phyloP scores from a whole-genome alignment of 1,284 basidiomycete genomes.

The Puccinia hordei region DNA sequence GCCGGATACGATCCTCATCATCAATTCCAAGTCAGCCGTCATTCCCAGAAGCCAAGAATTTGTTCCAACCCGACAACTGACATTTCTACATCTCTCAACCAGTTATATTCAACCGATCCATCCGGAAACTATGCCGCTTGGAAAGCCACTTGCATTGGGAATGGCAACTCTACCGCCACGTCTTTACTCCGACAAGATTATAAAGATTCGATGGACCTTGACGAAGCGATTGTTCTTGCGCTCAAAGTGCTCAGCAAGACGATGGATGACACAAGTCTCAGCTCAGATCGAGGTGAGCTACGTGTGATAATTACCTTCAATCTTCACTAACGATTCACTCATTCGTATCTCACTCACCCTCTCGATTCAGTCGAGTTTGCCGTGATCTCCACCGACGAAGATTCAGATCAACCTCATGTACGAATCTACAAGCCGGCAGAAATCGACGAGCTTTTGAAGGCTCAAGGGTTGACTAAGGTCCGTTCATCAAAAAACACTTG shows the following conservation, averaged over 20 bases:
- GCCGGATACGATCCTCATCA: slow-evolving; percentile 96
- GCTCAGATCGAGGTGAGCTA: slow-evolving; percentile 84
- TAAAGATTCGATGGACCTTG: slow-evolving; percentile 87
- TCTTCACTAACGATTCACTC: not conserved
- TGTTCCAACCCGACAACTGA: not conserved
- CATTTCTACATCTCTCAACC: not conserved
- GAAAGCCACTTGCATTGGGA: slow-evolving; percentile 98
- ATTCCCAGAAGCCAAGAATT: not conserved
- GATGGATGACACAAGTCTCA: slow-evolving; percentile 95
- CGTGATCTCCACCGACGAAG: slow-evolving; percentile 79
- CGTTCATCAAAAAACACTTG: not conserved
- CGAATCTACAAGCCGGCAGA: slow-evolving; percentile 91
- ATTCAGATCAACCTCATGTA: slow-evolving; percentile 76
- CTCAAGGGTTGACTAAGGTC: slow-evolving; percentile 48
- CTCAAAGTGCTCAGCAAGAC: slow-evolving; percentile 98
- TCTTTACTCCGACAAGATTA: slow-evolving; percentile 97
- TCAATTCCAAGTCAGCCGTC: slow-evolving; percentile 70
- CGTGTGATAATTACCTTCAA: not conserved
- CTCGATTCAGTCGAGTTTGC: slow-evolving; percentile 82
- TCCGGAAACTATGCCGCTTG: slow-evolving; percentile 98
- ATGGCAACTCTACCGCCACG: slow-evolving; percentile 92
- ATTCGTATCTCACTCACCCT: not conserved
- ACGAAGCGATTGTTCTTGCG: slow-evolving; percentile 87
- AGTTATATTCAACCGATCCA: slow-evolving; percentile 93
- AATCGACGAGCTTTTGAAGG: slow-evolving; percentile 69